Evolutionary conservation across 257 asterid species (phyloP).

Genomic region (Solanum appendiculatum): DNA sequence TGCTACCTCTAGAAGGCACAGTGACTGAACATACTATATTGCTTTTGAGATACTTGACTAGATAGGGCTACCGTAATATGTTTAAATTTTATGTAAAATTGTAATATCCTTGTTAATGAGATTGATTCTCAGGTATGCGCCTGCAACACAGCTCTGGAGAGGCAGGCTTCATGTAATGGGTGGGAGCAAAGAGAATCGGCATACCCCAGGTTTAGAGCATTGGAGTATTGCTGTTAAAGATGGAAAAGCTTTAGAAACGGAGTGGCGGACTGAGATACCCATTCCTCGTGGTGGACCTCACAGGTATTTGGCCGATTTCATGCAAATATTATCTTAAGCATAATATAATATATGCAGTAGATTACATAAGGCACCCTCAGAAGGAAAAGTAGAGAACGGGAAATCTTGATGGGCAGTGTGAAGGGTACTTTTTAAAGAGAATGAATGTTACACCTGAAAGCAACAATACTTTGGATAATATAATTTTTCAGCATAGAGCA

Average conservation of each 20-base stretch:
- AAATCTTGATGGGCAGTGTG: not conserved
- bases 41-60: not conserved
- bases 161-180: slow-evolving; percentile 97
- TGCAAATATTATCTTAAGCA: not conserved
- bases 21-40: not conserved
- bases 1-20: not conserved
- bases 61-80: not conserved
- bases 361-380: not conserved
- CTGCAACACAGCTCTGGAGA: slow-evolving; percentile 93
- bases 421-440: not conserved
- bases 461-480: not conserved
- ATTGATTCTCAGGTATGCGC: slow-evolving; percentile 62
- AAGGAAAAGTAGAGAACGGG: not conserved
- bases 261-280: slow-evolving; percentile 72
- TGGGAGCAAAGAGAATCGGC: slow-evolving; percentile 87
- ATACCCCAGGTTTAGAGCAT: slow-evolving; percentile 67
- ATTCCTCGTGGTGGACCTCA: slow-evolving; percentile 98
- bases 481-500: not conserved
- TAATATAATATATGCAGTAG: not conserved
- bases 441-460: not conserved
- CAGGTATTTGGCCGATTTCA: slow-evolving; percentile 32
- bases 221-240: slow-evolving; percentile 87
- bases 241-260: slow-evolving; percentile 74
- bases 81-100: not conserved
- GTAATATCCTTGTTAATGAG: slow-evolving; percentile 4